These are phyloP conservation scores for Chlamydomonas reinhardtii DNA, from an alignment of 163 green algal genomes.

Conservation along the genomic window DNA sequence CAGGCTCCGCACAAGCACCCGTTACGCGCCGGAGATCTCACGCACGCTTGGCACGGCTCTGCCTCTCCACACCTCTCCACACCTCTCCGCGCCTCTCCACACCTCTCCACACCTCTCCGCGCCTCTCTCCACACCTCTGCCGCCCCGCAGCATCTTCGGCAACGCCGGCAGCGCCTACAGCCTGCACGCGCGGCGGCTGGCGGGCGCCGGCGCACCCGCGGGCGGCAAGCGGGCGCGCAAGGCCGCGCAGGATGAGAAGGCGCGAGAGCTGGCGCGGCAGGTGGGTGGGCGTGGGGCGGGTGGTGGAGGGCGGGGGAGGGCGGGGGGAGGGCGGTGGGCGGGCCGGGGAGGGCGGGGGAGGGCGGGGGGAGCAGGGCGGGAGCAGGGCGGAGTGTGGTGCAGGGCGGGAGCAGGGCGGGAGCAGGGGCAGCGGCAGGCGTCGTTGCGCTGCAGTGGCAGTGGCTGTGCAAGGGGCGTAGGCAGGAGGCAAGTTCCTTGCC, in stretches of 20 bases:
- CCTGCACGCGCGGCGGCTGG: conserved; percentile 14
- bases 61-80: too few species aligned
- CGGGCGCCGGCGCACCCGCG: not conserved
- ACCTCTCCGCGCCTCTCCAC: too few species aligned
- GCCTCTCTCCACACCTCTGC: not conserved
- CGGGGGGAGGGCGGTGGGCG: not conserved
- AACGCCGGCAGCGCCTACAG: not conserved
- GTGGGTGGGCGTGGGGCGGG: not conserved
- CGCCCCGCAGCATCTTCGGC: conserved; percentile 9
- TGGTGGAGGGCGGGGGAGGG: not conserved
- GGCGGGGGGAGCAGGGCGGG: too few species aligned
- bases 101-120: not conserved
- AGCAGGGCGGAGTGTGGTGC: too few species aligned
- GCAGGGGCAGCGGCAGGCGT: too few species aligned
- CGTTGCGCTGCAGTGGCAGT: too few species aligned
- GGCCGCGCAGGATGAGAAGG: not conserved
- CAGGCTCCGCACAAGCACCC: too few species aligned
- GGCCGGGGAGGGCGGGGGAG: not conserved
- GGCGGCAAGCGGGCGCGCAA: not conserved
- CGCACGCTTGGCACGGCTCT: too few species aligned
- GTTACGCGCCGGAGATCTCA: too few species aligned
- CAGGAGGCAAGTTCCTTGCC: too few species aligned
- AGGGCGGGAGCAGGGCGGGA: too few species aligned
- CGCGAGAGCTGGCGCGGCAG: not conserved
- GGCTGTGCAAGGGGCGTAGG: too few species aligned